Base-by-base conservation (phyloP, 345 rosid genomes). In the Zanthoxylum bungeanum region DNA sequence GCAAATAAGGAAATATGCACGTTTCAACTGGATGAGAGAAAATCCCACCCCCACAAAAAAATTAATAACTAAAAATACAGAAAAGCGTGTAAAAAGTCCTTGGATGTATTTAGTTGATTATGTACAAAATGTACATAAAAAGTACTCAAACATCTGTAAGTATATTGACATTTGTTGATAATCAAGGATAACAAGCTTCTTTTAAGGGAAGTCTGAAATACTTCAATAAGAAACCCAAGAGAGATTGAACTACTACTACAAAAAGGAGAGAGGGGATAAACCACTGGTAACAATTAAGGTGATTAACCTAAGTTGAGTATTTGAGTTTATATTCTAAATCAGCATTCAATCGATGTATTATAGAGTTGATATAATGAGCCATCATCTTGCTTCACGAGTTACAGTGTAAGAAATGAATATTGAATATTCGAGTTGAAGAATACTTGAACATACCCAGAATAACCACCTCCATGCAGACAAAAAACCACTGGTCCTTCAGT, bases 401-500 rank as follows among this genome's bases (percentile, higher is more conserved):
- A 44, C 14, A n/a, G 27, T 34, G 27, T 3, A 9, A 17, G 52
- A 46, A 22, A 46, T 27, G 47, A 9, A 36, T 27, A n/a, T 28
- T n/a, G 21, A 14, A 56, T 19, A 75, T 60, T 55, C 57, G 12
- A 60, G 34, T 4, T 47, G 11, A 24, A 59, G 63, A 16, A 68
- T 36, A 31, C 30, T 22, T 39, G n/a, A n/a, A 16, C 85, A 72
- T 77, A 95, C 98, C 99, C 99, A 66, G 91, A 84, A 82, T 83
- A 90, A 56, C 98, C 99, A 76, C 97, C 99, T 21, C 98, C 99
- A 66, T 92, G 98, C 19, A 95, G 86, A 84, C 93, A 92, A 81
- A 92, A 87, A 28, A 92, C 91, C 30, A 95, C 89, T 4, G 99
- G 96, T 58, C 99, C 98, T 72, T 91, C 89, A 9, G 76, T 85